Conservation (phyloP, 176 grass and related monocot genomes). For the Ampelocalamus luodianensis region DNA sequence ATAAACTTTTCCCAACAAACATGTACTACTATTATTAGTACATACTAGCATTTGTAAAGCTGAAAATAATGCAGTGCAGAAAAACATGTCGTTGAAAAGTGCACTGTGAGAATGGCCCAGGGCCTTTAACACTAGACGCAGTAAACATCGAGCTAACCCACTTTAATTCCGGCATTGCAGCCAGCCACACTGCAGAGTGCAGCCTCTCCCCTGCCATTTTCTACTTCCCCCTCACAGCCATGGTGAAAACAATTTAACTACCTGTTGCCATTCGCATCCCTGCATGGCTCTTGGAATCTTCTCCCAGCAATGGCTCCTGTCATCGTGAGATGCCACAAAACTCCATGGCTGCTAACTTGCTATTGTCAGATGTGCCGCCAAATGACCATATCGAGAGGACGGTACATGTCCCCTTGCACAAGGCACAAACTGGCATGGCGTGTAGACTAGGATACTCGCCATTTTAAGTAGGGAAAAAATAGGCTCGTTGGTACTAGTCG, state of each 20-base stretch:
- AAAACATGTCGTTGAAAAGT: background rate
- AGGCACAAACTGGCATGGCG: background rate
- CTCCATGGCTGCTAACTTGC: constrained; percentile 21
- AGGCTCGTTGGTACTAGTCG: background rate
- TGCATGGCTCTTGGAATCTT: constrained; percentile 32
- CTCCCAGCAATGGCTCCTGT: background rate
- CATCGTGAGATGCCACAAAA: background rate
- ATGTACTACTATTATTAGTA: too few relatives aligned
- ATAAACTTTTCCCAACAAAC: too few relatives aligned
- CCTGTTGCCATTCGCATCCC: background rate
- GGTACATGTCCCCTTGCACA: background rate
- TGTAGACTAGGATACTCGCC: background rate
- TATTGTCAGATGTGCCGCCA: constrained; percentile 11
- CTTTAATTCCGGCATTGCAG: background rate
- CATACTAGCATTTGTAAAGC: background rate
- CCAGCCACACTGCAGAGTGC: background rate
- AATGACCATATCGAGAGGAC: background rate
- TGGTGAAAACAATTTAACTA: background rate
- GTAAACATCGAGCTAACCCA: background rate
- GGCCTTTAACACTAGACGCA: background rate
- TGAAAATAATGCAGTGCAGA: background rate
- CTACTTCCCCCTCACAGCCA: background rate
- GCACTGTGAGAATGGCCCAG: background rate
- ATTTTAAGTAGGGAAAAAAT: background rate
- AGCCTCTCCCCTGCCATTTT: background rate